Percentiles rank a stretch among this genome's conserved stretches.
Conservation (phyloP, 2,329 filamentous ascomycete species). For the Fusarium mundagurra region DNA sequence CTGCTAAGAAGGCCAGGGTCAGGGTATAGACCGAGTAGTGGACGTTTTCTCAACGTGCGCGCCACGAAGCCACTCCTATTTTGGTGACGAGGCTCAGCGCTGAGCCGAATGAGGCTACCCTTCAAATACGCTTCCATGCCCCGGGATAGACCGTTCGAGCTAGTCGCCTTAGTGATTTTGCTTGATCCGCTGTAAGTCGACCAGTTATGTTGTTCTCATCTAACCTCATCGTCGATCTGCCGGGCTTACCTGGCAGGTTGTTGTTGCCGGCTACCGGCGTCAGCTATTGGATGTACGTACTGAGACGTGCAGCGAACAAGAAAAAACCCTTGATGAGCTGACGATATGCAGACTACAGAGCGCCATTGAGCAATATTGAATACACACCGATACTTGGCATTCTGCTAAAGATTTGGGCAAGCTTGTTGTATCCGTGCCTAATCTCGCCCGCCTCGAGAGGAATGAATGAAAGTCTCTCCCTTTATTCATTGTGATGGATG, state of each 20-base stretch:
- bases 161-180: conserved; percentile 24
- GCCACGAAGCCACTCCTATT: conserved; percentile 26
- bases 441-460: neutral
- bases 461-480: conserved; percentile 18
- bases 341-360: conserved; percentile 2
- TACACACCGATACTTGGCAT: conserved; percentile 7
- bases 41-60: conserved; percentile 21
- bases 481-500: conserved; percentile 7
- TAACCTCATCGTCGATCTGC: conserved; percentile 37
- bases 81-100: conserved; percentile 18
- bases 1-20: conserved; percentile 19
- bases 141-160: conserved; percentile 35
- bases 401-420: neutral
- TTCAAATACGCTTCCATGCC: conserved; percentile 4
- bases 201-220: conserved; percentile 21
- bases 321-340: conserved; percentile 11
- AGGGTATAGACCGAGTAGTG: conserved; percentile 23
- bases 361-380: conserved; percentile 1
- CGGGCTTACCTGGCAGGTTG: conserved; percentile 9
- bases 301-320: neutral
- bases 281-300: conserved; percentile 13
- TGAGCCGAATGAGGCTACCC: conserved; percentile 30
- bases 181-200: conserved; percentile 8
- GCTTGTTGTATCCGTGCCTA: conserved; percentile 9
- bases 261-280: conserved; percentile 9